phyloP scores from a whole-genome alignment of 768 basidiomycete species.

The Tulasnella sp. region DNA sequence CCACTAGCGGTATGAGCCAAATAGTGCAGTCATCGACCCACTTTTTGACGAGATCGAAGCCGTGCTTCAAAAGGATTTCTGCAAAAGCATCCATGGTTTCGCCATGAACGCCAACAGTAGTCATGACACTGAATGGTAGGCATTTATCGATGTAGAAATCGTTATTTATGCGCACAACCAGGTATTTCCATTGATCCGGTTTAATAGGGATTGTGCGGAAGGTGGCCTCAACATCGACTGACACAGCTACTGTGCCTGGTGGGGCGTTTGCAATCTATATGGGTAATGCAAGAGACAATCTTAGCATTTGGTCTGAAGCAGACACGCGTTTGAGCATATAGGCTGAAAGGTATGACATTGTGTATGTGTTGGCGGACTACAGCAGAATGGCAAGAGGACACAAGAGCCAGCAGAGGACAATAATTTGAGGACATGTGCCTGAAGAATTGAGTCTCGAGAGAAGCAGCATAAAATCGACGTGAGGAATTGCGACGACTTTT shows the following conservation, averaged over 20 bases:
- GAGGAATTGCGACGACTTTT: too few species aligned
- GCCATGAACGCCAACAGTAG: constrained; percentile 21
- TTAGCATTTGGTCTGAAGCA: too few species aligned
- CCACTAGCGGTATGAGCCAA: not conserved
- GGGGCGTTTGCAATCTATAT: constrained; percentile 21
- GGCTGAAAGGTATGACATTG: too few species aligned
- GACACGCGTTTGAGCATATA: too few species aligned
- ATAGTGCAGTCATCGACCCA: constrained; percentile 28
- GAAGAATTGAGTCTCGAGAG: too few species aligned
- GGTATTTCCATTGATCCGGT: constrained; percentile 5
- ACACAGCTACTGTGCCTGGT: constrained; percentile 21
- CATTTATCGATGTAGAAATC: constrained; percentile 22
- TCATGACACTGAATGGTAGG: constrained; percentile 20
- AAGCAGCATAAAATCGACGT: too few species aligned
- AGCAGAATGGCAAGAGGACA: too few species aligned
- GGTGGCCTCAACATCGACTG: constrained; percentile 19
- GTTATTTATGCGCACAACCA: not conserved
- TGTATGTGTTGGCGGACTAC: too few species aligned
- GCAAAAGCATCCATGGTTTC: constrained; percentile 18
- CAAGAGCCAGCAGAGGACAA: too few species aligned
- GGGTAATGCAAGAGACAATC: too few species aligned
- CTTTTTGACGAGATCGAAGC: constrained; percentile 15
- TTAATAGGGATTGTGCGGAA: constrained; percentile 15
- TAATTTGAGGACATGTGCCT: too few species aligned
- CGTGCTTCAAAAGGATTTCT: constrained; percentile 11